A percentile compares a stretch with the other conserved stretches of the same genome.
Evolutionary conservation across 192 early-diverging fungal genomes (phyloP).

Genomic region (Mortierella alpina): DNA sequence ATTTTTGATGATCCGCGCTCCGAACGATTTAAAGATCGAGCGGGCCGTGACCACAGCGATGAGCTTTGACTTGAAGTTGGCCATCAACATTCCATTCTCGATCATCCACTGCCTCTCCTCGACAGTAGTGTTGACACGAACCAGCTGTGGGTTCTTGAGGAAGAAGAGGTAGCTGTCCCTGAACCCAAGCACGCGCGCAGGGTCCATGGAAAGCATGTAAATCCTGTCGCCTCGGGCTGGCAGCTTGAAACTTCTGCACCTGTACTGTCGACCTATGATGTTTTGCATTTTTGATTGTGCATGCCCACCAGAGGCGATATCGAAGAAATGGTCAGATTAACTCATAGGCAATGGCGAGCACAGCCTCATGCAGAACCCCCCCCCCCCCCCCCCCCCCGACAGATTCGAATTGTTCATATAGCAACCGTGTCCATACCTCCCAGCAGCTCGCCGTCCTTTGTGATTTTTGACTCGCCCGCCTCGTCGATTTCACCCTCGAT

Average conservation of each 20-base stretch:
- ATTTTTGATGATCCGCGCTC: slow-evolving; percentile 70
- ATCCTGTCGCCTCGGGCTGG: slow-evolving; percentile 78
- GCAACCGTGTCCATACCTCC: slow-evolving; percentile 59
- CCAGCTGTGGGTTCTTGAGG: slow-evolving; percentile 81
- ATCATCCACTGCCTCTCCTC: slow-evolving; percentile 80
- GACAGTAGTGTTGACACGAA: slow-evolving; percentile 79
- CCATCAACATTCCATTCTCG: slow-evolving; percentile 67
- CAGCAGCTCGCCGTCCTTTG: slow-evolving; percentile 76
- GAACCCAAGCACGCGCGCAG: slow-evolving; percentile 82
- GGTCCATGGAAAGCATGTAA: slow-evolving; percentile 92
- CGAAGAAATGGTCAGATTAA: neutral
- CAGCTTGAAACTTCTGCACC: slow-evolving; percentile 79
- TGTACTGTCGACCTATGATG: slow-evolving; percentile 82
- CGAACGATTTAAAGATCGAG: slow-evolving; percentile 78
- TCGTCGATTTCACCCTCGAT: slow-evolving; percentile 59
- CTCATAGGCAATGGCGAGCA: neutral
- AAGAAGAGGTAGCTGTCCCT: slow-evolving; percentile 97
- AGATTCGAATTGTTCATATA: neutral
- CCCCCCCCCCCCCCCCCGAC: too few relatives aligned
- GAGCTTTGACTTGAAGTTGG: slow-evolving; percentile 72
- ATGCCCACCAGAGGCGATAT: too few relatives aligned
- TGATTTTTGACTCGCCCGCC: slow-evolving; percentile 78
- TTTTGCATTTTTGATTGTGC: too few relatives aligned
- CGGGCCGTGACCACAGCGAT: slow-evolving; percentile 81
- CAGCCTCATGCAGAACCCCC: neutral